Conservation (phyloP, 345 rosid species). For the Mangifera indica region DNA sequence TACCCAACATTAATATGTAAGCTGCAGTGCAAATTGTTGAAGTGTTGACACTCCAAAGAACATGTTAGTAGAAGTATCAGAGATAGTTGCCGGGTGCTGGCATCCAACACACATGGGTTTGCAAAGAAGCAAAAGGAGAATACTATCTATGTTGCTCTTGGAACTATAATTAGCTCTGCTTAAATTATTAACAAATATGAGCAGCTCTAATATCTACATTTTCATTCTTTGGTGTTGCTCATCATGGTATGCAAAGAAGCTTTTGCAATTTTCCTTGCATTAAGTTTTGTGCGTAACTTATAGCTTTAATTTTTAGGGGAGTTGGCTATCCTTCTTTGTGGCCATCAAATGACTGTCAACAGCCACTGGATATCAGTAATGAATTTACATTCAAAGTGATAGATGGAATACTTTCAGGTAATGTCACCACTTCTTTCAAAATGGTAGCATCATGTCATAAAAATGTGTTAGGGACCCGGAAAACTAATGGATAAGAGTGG, state of each 20-base stretch:
- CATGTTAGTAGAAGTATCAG: not conserved
- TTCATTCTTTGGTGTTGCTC: too few relatives aligned
- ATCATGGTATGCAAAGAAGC: not conserved
- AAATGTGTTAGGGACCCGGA: too few relatives aligned
- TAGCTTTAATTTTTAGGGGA: conserved; percentile 46
- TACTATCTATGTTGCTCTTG: not conserved
- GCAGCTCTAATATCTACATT: too few relatives aligned
- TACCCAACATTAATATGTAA: too few relatives aligned
- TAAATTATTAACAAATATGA: too few relatives aligned
- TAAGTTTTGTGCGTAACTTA: not conserved
- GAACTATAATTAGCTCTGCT: too few relatives aligned
- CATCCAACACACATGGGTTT: not conserved
- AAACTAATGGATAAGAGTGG: too few relatives aligned
- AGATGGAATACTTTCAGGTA: conserved; percentile 81
- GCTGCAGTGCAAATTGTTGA: not conserved
- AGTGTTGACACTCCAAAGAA: not conserved
- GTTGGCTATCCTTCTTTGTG: conserved; percentile 64
- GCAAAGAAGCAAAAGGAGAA: not conserved
- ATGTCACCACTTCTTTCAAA: not conserved
- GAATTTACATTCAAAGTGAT: conserved; percentile 65
- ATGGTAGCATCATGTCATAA: conserved; percentile 6
- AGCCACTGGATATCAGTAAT: conserved; percentile 75
- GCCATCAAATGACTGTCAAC: conserved; percentile 67
- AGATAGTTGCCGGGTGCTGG: not conserved
- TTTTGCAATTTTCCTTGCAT: not conserved